A percentile compares a stretch with the other conserved stretches of the same genome.
These are phyloP conservation scores for Ascocoryne sarcoides DNA, from an alignment of 2,329 filamentous ascomycete species.

Conservation along the genomic window DNA sequence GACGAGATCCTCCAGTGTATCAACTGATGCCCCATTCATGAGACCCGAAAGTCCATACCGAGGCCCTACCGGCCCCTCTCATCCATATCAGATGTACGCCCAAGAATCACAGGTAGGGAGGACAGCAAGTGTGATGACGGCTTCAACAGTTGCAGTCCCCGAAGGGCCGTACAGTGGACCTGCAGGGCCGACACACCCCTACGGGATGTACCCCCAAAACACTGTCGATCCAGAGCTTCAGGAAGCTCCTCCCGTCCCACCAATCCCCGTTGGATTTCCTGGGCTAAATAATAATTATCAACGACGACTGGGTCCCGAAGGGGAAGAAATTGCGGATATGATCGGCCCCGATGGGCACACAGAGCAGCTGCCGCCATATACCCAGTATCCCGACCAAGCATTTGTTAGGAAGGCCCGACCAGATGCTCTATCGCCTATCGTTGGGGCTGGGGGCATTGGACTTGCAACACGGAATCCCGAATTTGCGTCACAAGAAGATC, in stretches of 20 bases:
- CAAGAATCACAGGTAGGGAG: slow-evolving; percentile 54
- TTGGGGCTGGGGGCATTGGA: slow-evolving; percentile 52
- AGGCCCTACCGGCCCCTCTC: slow-evolving; percentile 59
- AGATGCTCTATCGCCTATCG: slow-evolving; percentile 19
- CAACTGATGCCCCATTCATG: slow-evolving; percentile 20
- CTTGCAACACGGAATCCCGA: slow-evolving; percentile 54
- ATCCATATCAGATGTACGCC: slow-evolving; percentile 80
- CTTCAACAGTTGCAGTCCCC: slow-evolving; percentile 54
- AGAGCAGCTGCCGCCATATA: slow-evolving; percentile 87
- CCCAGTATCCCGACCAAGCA: slow-evolving; percentile 72
- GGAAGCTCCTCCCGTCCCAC: slow-evolving; percentile 27
- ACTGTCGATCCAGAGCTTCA: slow-evolving; percentile 47
- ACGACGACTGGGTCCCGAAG: slow-evolving; percentile 65
- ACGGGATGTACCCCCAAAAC: slow-evolving; percentile 77
- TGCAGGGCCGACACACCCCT: slow-evolving; percentile 71
- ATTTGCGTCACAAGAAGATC: slow-evolving; percentile 49
- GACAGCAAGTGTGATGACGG: slow-evolving; percentile 60
- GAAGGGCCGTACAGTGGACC: slow-evolving; percentile 51
- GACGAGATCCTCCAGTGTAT: slow-evolving; percentile 23
- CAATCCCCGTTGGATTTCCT: slow-evolving; percentile 67
- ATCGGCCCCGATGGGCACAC: slow-evolving; percentile 82
- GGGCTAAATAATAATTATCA: slow-evolving; percentile 58
- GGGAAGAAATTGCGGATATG: slow-evolving; percentile 79
- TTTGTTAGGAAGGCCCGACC: slow-evolving; percentile 45
- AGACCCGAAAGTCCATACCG: slow-evolving; percentile 46